Percentiles rank a stretch among this genome's conserved stretches.
These are phyloP conservation scores for Oleoguttula mirabilis DNA, from an alignment of 495 filamentous ascomycete genomes.

Conservation along the genomic window DNA sequence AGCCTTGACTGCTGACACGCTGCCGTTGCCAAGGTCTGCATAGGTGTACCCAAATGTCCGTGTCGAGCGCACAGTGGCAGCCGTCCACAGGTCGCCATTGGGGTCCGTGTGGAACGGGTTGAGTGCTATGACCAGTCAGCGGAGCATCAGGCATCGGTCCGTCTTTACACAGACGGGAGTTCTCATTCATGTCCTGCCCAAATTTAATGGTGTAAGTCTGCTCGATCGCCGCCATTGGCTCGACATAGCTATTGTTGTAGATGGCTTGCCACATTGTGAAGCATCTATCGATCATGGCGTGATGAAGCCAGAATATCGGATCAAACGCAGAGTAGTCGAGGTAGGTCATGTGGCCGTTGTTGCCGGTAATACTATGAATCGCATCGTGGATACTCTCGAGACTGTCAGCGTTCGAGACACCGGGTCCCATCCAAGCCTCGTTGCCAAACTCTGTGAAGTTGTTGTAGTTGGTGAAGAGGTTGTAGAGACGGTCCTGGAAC, in stretches of 20 bases:
- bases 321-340: conserved; percentile 59
- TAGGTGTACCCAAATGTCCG: conserved; percentile 49
- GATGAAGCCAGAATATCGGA: conserved; percentile 62
- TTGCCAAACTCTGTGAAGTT: conserved; percentile 49
- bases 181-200: conserved; percentile 24
- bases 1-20: conserved; percentile 28
- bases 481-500: conserved; percentile 44
- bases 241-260: conserved; percentile 46
- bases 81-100: conserved; percentile 32
- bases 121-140: no score
- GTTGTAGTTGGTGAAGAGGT: conserved; percentile 45
- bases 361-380: conserved; percentile 44
- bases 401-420: conserved; percentile 38
- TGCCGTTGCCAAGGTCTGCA: conserved; percentile 37
- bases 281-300: conserved; percentile 51
- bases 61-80: conserved; percentile 23
- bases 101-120: conserved; percentile 34
- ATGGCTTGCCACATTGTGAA: conserved; percentile 63
- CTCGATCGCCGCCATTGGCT: conserved; percentile 34
- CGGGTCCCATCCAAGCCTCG: conserved; percentile 37
- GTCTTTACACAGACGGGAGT: no score
- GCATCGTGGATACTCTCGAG: conserved; percentile 54
- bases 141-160: no score
- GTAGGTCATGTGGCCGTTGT: conserved; percentile 54
- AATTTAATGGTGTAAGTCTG: conserved; percentile 39